phyloP scores from a whole-genome alignment of 1,284 basidiomycete species.

The Mixia osmundae region DNA sequence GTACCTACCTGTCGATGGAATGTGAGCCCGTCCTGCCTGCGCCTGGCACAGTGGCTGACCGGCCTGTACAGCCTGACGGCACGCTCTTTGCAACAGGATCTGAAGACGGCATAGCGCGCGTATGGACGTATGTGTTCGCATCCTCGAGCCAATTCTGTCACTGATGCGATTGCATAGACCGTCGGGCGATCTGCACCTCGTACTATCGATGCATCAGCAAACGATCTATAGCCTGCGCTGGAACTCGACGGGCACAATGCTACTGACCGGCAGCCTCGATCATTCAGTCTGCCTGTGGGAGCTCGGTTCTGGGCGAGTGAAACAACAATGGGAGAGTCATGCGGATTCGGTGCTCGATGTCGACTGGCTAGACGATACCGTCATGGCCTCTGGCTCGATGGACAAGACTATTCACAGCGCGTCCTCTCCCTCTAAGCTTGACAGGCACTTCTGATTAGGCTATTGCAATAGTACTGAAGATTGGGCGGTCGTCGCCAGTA shows the following conservation, averaged over 20 bases:
- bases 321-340: conserved; percentile 14
- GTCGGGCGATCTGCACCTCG: conserved; percentile 17
- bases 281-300: conserved; percentile 17
- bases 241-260: conserved; percentile 13
- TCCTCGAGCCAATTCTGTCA: not conserved
- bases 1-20: conserved; percentile 52
- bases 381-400: conserved; percentile 48
- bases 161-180: conserved; percentile 3
- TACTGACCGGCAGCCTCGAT: conserved; percentile 15
- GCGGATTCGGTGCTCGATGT: conserved; percentile 51
- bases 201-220: conserved; percentile 18
- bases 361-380: conserved; percentile 48
- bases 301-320: conserved; percentile 14
- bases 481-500: conserved; percentile 11
- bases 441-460: not conserved
- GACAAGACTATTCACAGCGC: conserved; percentile 25
- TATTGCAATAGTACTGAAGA: conserved; percentile 11
- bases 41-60: not conserved
- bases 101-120: conserved; percentile 32
- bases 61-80: conserved; percentile 7
- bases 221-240: conserved; percentile 14
- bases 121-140: conserved; percentile 34
- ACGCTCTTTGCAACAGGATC: conserved; percentile 32
- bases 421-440: not conserved
- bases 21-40: conserved; percentile 20